These are phyloP conservation scores for Sungouiella blattae DNA, from an alignment of 805 yeast genomes.

Conservation along the genomic window DNA sequence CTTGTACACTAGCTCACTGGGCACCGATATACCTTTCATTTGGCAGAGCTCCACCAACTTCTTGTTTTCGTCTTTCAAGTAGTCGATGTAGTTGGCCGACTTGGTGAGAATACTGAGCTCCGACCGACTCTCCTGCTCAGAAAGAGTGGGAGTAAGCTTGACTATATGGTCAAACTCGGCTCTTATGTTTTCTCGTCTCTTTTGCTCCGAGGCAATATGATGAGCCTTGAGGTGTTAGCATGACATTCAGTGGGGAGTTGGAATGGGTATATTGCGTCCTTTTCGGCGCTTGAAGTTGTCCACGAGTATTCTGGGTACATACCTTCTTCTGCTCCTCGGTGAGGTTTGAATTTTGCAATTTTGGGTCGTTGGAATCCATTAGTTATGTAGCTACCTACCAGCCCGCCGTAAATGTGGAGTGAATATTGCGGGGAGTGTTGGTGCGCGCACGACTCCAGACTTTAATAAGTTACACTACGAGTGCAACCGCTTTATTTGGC, in stretches of 20 bases:
- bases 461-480: too few relatives aligned
- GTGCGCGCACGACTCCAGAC: too few relatives aligned
- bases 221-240: slow-evolving; percentile 49
- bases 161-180: slow-evolving; percentile 78
- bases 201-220: slow-evolving; percentile 83
- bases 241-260: neutral
- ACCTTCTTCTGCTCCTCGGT: slow-evolving; percentile 20
- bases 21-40: slow-evolving; percentile 39
- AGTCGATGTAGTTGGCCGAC: slow-evolving; percentile 51
- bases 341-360: slow-evolving; percentile 7
- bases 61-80: slow-evolving; percentile 48
- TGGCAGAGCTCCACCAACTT: slow-evolving; percentile 41
- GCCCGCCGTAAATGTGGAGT: too few relatives aligned
- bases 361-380: neutral
- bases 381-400: too few relatives aligned
- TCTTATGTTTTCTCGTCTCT: slow-evolving; percentile 80
- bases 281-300: too few relatives aligned
- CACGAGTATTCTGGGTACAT: slow-evolving; percentile 1
- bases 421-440: too few relatives aligned
- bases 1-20: slow-evolving; percentile 32
- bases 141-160: slow-evolving; percentile 67
- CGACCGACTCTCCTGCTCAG: slow-evolving; percentile 69
- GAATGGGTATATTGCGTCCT: too few relatives aligned
- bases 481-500: too few relatives aligned
- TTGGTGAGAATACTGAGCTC: slow-evolving; percentile 74